phyloP scores from a whole-genome alignment of 352 stramenopile species.

The Phytophthora fragariae region DNA sequence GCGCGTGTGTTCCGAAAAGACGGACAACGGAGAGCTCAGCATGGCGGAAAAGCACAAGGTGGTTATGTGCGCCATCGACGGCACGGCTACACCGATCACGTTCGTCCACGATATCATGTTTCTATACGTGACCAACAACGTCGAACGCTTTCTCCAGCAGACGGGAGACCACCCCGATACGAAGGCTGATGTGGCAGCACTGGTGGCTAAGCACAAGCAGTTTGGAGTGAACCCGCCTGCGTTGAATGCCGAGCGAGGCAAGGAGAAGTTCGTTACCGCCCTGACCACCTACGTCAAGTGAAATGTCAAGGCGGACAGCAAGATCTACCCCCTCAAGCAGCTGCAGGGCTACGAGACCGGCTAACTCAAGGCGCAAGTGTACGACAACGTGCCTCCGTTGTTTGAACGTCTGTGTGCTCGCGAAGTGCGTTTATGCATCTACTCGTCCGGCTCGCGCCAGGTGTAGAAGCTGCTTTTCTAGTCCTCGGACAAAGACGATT shows the following conservation, averaged over 20 bases:
- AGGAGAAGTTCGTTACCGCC: conserved; percentile 40
- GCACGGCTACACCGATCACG: conserved; percentile 96
- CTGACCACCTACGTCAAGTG: conserved; percentile 70
- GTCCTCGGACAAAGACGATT: conserved; percentile 84
- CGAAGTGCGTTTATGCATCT: conserved; percentile 92
- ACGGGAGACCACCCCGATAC: conserved; percentile 69
- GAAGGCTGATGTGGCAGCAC: conserved; percentile 52
- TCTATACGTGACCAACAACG: conserved; percentile 84
- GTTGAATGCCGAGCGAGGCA: conserved; percentile 27
- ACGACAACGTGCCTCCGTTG: conserved; percentile 90
- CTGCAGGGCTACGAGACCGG: conserved; percentile 85
- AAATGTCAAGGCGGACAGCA: conserved; percentile 83
- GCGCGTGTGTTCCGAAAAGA: conserved; percentile 35
- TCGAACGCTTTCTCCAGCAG: conserved; percentile 57
- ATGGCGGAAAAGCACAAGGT: conserved; percentile 90
- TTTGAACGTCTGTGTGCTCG: conserved; percentile 81
- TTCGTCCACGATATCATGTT: conserved; percentile 97
- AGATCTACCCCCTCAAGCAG: conserved; percentile 89
- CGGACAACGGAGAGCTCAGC: conserved; percentile 24
- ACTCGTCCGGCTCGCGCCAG: conserved; percentile 92
- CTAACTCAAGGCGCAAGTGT: conserved; percentile 91
- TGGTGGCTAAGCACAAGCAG: conserved; percentile 53
- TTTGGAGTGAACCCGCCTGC: conserved; percentile 49
- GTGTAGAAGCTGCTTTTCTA: conserved; percentile 90
- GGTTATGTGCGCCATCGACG: conserved; percentile 96